A percentile compares a stretch with the other conserved stretches of the same genome.
phyloP scores from a whole-genome alignment of 1,284 basidiomycete species.

The Papiliotrema laurentii region DNA sequence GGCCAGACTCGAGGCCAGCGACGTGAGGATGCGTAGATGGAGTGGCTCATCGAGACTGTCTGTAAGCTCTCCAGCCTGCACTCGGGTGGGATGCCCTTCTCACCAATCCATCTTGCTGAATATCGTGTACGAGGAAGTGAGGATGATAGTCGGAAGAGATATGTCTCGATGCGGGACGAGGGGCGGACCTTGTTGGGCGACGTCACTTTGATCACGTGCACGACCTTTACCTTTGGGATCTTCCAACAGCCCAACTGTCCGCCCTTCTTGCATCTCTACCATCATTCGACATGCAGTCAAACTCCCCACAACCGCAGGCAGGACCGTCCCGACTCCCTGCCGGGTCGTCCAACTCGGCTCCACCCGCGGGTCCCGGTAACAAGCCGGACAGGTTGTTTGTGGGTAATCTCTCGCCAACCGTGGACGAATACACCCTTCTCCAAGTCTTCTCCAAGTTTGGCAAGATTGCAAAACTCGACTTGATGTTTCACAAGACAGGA shows the following conservation, averaged over 20 bases:
- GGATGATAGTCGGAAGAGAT: too few species aligned
- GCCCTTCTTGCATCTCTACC: too few species aligned
- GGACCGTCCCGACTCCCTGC: not conserved
- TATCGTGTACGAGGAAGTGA: not conserved
- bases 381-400: constrained; percentile 66
- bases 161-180: too few species aligned
- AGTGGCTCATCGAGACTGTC: constrained; percentile 44
- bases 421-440: constrained; percentile 88
- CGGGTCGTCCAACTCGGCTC: not conserved
- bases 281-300: not conserved
- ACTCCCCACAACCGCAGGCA: not conserved
- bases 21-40: constrained; percentile 41
- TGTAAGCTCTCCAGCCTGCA: too few species aligned
- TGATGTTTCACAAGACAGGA: constrained; percentile 90
- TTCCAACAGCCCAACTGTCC: too few species aligned
- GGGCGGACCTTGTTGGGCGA: too few species aligned
- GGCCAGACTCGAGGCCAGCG: constrained; percentile 36
- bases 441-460: constrained; percentile 88
- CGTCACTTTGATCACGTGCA: too few species aligned
- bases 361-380: constrained; percentile 18
- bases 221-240: too few species aligned
- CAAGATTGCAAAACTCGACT: constrained; percentile 86
- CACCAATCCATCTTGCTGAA: constrained; percentile 35
- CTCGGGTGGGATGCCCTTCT: too few species aligned
- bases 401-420: constrained; percentile 79